Base-by-base conservation (phyloP, 2,329 filamentous ascomycete species). In the Setomelanomma holmii region DNA sequence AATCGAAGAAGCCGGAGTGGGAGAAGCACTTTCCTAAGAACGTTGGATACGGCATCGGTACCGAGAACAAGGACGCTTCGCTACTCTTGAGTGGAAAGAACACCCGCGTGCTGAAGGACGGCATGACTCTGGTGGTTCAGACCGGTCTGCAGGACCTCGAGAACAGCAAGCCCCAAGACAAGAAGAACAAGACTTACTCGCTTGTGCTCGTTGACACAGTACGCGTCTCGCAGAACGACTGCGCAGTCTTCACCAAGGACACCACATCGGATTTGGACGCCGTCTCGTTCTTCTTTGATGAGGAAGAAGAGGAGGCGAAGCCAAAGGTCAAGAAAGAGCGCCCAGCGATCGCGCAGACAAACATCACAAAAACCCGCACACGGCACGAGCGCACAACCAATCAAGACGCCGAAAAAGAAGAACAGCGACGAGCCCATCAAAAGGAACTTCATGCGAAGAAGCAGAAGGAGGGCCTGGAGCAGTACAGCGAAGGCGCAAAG, bases 201-300 rank as follows among this genome's bases (percentile, higher is more conserved):
- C 84, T 99, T 61, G 84, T 96, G 42, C 85, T 99, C 40, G 93
- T 90, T 1, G 95, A 99, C 75, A 99, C 96, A 0, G 88, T 99
- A 39, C 91, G 95, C 64, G 91, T 97, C 43, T 90, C 89, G 10
- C 81, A 85, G 27, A 72, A 79, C n/a, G 91, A 96, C 44, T 85
- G 89, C 0, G 88, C 92, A 24, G 87, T 97, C 22, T 98, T 99
- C 77, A 99, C 95, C 16, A 92, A 91, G 53, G 93, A 97, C 71
- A 93, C 93, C 0, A 88, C 93, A 2, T 90, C 90, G 22, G 93
- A 96, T 69, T 86, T 96, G 53, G 95, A 98, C 67, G 92, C 92
- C 4, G 93, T 93, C 34, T 96, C 93, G 0, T 99, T 99, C 81
- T 98, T 97, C 78, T 99, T 99, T 81, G 96, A 96, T 71, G 93